phyloP scores from a whole-genome alignment of 2,329 filamentous ascomycete genomes.

The Cryoendolithus antarcticus region DNA sequence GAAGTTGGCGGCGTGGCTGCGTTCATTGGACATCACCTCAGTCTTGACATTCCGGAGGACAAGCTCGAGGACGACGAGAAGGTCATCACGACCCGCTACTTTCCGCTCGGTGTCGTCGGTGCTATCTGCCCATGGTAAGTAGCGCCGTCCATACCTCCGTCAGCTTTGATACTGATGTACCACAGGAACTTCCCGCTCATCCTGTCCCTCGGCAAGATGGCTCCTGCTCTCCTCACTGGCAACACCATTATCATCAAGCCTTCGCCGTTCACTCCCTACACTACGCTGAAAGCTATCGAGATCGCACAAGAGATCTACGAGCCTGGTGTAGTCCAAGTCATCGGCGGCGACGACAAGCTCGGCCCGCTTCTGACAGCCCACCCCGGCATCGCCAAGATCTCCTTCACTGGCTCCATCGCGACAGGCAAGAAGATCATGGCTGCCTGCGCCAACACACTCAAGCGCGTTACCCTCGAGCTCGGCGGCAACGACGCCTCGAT shows the following conservation, averaged over 20 bases:
- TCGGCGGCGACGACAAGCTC: constrained; percentile 49
- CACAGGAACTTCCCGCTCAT: constrained; percentile 39
- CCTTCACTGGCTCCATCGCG: constrained; percentile 49
- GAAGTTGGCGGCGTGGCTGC: constrained; percentile 26
- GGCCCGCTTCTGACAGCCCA: constrained; percentile 49
- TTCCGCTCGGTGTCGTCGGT: constrained; percentile 35
- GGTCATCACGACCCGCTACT: constrained; percentile 34
- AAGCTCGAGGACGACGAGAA: constrained; percentile 35
- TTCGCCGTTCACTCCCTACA: constrained; percentile 45
- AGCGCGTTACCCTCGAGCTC: constrained; percentile 49
- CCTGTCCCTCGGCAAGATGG: constrained; percentile 42
- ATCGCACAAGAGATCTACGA: constrained; percentile 46
- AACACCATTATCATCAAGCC: constrained; percentile 28
- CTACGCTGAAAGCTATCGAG: constrained; percentile 47
- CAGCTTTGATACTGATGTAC: neutral
- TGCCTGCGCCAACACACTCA: constrained; percentile 44
- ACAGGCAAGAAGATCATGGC: constrained; percentile 51
- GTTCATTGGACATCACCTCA: constrained; percentile 28
- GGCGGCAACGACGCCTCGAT: constrained; percentile 53
- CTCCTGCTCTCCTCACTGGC: constrained; percentile 41
- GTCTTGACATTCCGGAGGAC: constrained; percentile 27
- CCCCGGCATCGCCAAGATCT: constrained; percentile 48
- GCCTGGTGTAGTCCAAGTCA: constrained; percentile 48
- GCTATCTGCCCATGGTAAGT: constrained; percentile 33
- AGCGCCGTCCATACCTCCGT: neutral